These are phyloP conservation scores for Kluyveromyces aestuarii DNA, from an alignment of 805 yeast genomes.

Conservation along the genomic window DNA sequence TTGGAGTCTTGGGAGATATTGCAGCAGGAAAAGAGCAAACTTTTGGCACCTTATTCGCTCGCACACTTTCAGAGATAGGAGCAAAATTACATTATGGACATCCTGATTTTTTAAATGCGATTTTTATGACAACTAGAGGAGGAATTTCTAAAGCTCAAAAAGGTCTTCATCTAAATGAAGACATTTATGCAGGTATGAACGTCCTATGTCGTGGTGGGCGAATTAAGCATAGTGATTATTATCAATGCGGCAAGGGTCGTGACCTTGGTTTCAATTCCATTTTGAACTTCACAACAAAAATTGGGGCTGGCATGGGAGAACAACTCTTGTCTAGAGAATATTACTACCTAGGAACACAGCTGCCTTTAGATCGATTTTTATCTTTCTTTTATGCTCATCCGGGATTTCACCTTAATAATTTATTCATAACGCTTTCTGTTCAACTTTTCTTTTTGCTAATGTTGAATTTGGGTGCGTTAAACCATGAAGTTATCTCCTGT, in stretches of 20 bases:
- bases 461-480: constrained; percentile 70
- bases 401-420: constrained; percentile 88
- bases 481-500: constrained; percentile 64
- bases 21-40: constrained; percentile 98
- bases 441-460: constrained; percentile 76
- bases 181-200: constrained; percentile 91
- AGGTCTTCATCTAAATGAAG: constrained; percentile 88
- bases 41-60: constrained; percentile 89
- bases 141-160: constrained; percentile 93
- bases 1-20: constrained; percentile 88
- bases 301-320: constrained; percentile 99
- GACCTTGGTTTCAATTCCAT: constrained; percentile 92
- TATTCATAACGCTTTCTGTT: constrained; percentile 80
- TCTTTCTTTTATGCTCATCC: constrained; percentile 96
- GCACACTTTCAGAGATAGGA: constrained; percentile 89
- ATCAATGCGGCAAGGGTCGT: constrained; percentile 95
- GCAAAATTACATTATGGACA: constrained; percentile 95
- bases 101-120: constrained; percentile 87
- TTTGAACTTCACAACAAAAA: constrained; percentile 86
- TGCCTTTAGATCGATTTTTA: constrained; percentile 81
- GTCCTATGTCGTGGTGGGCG: constrained; percentile 86
- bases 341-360: constrained; percentile 79
- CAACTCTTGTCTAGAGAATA: constrained; percentile 88
- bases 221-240: constrained; percentile 91
- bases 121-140: constrained; percentile 91